These are phyloP conservation scores for Xerocomus tenax DNA, from an alignment of 1,284 basidiomycete species.

Conservation along the genomic window DNA sequence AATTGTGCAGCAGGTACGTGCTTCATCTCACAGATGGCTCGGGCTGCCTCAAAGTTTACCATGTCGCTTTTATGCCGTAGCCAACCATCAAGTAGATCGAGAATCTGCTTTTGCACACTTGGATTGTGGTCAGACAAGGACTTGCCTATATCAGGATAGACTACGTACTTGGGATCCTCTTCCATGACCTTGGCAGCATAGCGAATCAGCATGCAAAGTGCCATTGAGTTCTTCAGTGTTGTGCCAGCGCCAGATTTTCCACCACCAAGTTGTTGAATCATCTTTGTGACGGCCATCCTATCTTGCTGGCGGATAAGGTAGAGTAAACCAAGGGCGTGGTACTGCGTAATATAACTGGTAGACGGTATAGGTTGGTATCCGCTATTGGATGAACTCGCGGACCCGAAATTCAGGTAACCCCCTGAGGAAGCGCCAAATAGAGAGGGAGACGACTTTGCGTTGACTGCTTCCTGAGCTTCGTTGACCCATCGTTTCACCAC, in stretches of 20 bases:
- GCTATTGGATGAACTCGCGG: constrained; percentile 41
- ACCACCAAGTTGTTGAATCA: constrained; percentile 94
- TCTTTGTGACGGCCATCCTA: constrained; percentile 97
- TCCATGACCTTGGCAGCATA: constrained; percentile 98
- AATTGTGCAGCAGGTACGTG: constrained; percentile 73
- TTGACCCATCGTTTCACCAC: constrained; percentile 98
- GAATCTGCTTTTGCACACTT: constrained; percentile 85
- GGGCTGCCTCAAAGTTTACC: constrained; percentile 98
- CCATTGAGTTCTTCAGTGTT: constrained; percentile 90
- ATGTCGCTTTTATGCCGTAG: constrained; percentile 98
- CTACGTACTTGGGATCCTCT: constrained; percentile 88
- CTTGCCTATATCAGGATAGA: neutral
- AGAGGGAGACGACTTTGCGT: constrained; percentile 70
- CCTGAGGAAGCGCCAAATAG: constrained; percentile 55
- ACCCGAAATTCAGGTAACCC: constrained; percentile 65
- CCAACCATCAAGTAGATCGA: constrained; percentile 92
- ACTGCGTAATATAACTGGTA: constrained; percentile 91
- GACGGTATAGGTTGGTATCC: constrained; percentile 76
- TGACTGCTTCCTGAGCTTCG: constrained; percentile 95
- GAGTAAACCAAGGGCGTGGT: constrained; percentile 91
- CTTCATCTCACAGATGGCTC: constrained; percentile 94
- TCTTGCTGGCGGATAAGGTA: constrained; percentile 96
- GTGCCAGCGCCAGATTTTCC: constrained; percentile 77
- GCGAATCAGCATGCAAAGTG: constrained; percentile 97
- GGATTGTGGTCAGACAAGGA: constrained; percentile 2